These are phyloP conservation scores for Penicillium sp. DNA, from an alignment of 2,329 filamentous ascomycete genomes.

Conservation along the genomic window DNA sequence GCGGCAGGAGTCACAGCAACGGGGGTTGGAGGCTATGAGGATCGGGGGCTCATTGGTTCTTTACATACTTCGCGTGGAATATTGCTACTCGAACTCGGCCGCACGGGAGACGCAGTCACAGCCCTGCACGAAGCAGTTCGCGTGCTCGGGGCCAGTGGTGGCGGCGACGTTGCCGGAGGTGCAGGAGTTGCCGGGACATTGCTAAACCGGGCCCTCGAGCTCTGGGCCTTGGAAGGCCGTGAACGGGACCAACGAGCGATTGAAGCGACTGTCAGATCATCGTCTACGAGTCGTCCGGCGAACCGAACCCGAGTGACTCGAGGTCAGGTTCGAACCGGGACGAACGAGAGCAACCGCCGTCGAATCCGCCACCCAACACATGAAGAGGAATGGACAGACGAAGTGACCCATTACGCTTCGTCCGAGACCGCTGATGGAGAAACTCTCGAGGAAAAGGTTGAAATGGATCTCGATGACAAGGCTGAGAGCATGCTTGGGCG, in stretches of 20 bases:
- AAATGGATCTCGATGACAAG: constrained; percentile 47
- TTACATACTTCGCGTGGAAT: constrained; percentile 65
- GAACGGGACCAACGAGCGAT: constrained; percentile 24
- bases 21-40: constrained; percentile 50
- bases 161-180: constrained; percentile 49
- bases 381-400: constrained; percentile 40
- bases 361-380: constrained; percentile 26
- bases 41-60: constrained; percentile 48
- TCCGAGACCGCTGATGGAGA: constrained; percentile 11
- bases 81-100: constrained; percentile 75
- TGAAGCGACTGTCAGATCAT: constrained; percentile 17
- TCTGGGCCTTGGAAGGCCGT: constrained; percentile 47
- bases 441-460: constrained; percentile 36
- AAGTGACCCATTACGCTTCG: constrained; percentile 34
- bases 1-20: constrained; percentile 38
- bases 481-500: constrained; percentile 44
- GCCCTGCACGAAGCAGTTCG: constrained; percentile 73
- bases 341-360: constrained; percentile 24
- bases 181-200: constrained; percentile 50
- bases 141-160: constrained; percentile 47
- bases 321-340: constrained; percentile 24
- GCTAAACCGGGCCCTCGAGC: constrained; percentile 47
- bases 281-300: constrained; percentile 22
- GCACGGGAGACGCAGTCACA: constrained; percentile 74
- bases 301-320: constrained; percentile 30